Evolutionary conservation across 31 red algal species (phyloP).

Genomic region (Porphyra umbilicalis): DNA sequence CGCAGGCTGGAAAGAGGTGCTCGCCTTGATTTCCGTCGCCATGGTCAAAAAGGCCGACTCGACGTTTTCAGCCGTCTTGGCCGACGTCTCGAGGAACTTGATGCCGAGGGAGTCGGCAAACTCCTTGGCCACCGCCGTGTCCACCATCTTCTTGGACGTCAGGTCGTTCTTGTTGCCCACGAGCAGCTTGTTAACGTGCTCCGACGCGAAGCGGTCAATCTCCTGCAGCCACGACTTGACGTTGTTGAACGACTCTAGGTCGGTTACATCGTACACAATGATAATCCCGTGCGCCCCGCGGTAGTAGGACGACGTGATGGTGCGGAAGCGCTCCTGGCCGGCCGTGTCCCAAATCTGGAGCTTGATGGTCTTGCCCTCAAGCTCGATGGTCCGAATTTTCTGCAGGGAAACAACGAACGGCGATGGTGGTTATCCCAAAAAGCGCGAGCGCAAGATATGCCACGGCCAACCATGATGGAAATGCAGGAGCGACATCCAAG

Average conservation of each 20-base stretch:
- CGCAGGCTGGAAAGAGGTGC: slow-evolving; percentile 71
- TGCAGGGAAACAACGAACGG: too few relatives aligned
- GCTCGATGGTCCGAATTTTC: slow-evolving; percentile 98
- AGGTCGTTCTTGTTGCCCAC: slow-evolving; percentile 99
- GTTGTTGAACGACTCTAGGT: slow-evolving; percentile 95
- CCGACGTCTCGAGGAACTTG: slow-evolving; percentile 94
- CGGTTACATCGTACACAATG: slow-evolving; percentile 96
- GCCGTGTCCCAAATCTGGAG: slow-evolving; percentile 99
- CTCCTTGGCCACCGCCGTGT: slow-evolving; percentile 85
- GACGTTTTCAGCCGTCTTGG: slow-evolving; percentile 95
- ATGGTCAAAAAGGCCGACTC: slow-evolving; percentile 94
- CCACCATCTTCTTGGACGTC: slow-evolving; percentile 87
- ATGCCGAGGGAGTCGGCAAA: slow-evolving; percentile 93
- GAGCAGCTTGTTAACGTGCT: slow-evolving; percentile 90
- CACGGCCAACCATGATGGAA: too few relatives aligned
- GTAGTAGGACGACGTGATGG: slow-evolving; percentile 98
- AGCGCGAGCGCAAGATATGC: too few relatives aligned
- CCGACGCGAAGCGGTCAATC: slow-evolving; percentile 89
- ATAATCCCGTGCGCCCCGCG: slow-evolving; percentile 98
- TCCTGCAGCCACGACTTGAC: slow-evolving; percentile 96
- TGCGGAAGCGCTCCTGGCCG: slow-evolving; percentile 98
- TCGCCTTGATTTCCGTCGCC: slow-evolving; percentile 89
- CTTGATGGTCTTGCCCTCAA: slow-evolving; percentile 96
- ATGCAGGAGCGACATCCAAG: slow-evolving; percentile 1
- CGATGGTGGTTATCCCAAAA: too few relatives aligned